phyloP scores from a whole-genome alignment of 768 basidiomycete species.

The Collybiopsis confluens region DNA sequence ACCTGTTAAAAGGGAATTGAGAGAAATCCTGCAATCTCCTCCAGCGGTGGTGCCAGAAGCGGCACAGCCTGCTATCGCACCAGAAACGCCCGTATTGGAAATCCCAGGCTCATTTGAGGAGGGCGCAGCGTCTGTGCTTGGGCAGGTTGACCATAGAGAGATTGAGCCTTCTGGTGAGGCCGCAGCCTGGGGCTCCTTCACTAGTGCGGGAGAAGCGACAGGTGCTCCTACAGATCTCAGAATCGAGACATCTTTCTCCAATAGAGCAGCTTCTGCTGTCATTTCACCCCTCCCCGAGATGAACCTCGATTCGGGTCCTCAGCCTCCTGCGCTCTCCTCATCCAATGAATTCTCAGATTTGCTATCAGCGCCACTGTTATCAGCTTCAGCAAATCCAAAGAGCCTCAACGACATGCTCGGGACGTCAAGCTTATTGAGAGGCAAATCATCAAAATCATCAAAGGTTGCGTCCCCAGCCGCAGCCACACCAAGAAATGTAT shows the following conservation, averaged over 20 bases:
- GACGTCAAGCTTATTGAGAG: neutral
- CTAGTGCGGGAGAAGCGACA: slow-evolving; percentile 1
- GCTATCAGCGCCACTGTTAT: neutral
- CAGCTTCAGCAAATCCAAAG: neutral
- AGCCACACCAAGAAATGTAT: neutral
- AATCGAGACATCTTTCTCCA: slow-evolving; percentile 1
- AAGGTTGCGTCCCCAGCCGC: slow-evolving; percentile 1
- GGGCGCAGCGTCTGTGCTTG: neutral
- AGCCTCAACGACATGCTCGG: neutral
- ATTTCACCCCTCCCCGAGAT: neutral
- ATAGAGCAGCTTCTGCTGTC: slow-evolving; percentile 2
- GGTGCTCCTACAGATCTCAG: slow-evolving; percentile 3
- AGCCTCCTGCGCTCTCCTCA: neutral
- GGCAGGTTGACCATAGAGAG: neutral
- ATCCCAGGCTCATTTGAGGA: neutral
- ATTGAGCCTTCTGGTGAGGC: neutral
- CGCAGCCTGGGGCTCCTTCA: slow-evolving; percentile 2
- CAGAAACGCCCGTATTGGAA: neutral
- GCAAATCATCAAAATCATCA: neutral
- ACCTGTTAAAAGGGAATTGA: slow-evolving; percentile 2
- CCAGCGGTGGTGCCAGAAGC: neutral
- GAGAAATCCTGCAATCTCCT: neutral
- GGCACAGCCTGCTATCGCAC: neutral
- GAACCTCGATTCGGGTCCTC: too few relatives aligned
- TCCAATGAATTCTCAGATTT: neutral